phyloP scores from a whole-genome alignment of 2,329 filamentous ascomycete genomes.

The Botrytis aclada region DNA sequence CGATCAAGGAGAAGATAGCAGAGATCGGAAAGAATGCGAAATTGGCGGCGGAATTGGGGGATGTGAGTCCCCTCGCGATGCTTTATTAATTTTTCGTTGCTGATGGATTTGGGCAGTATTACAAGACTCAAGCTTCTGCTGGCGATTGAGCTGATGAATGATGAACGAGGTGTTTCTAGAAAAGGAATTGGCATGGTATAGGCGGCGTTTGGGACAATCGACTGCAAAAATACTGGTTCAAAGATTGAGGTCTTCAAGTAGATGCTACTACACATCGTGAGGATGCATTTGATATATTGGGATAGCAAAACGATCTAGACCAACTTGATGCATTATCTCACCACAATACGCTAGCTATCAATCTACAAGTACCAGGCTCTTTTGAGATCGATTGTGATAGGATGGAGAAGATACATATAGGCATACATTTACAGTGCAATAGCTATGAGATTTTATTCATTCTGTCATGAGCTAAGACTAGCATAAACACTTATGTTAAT shows the following conservation, averaged over 20 bases:
- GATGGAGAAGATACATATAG: background rate
- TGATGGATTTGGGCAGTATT: conserved; percentile 33
- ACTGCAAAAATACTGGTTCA: conserved; percentile 3
- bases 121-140: conserved; percentile 31
- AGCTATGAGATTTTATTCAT: background rate
- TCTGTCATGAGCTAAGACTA: background rate
- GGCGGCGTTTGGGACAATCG: conserved; percentile 14
- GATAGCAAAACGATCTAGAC: background rate
- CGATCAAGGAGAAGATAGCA: conserved; percentile 48
- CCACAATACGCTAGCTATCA: background rate
- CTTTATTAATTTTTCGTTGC: conserved; percentile 28
- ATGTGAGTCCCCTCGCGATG: conserved; percentile 37
- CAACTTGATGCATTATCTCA: background rate
- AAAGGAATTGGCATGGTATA: background rate
- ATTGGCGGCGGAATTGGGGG: conserved; percentile 42
- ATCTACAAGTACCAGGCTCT: background rate
- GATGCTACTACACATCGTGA: background rate
- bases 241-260: background rate
- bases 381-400: background rate
- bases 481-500: background rate
- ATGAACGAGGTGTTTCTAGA: conserved; percentile 16
- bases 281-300: background rate
- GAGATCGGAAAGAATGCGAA: conserved; percentile 31
- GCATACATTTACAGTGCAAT: background rate
- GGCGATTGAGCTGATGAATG: conserved; percentile 24